phyloP scores from a whole-genome alignment of 176 grass and related monocot genomes.

The Musa acuminata region DNA sequence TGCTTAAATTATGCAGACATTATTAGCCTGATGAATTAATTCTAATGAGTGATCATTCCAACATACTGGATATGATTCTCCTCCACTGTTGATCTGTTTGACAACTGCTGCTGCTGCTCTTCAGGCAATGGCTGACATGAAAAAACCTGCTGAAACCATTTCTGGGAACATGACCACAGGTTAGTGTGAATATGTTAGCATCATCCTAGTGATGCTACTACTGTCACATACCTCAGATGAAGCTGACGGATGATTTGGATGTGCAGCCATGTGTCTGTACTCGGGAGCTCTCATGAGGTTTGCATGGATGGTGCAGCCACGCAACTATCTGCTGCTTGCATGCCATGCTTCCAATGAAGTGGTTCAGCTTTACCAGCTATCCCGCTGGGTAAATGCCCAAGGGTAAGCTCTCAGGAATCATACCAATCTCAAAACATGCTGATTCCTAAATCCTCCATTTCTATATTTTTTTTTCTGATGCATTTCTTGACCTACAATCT shows the following conservation, averaged over 20 bases:
- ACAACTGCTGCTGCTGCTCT: conserved; percentile 2
- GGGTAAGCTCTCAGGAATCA: conserved; percentile 23
- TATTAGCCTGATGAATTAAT: too few species aligned
- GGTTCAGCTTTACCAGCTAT: conserved; percentile 79
- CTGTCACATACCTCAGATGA: too few species aligned
- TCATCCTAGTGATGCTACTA: too few species aligned
- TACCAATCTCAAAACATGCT: too few species aligned
- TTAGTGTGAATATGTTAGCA: neutral
- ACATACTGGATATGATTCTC: too few species aligned
- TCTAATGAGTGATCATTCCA: too few species aligned
- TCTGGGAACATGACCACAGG: conserved; percentile 81
- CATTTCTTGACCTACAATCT: too few species aligned
- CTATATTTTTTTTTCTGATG: too few species aligned
- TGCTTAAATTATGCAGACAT: too few species aligned
- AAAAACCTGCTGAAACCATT: conserved; percentile 73
- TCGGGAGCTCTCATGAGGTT: conserved; percentile 77
- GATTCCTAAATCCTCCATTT: too few species aligned
- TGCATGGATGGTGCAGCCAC: conserved; percentile 80
- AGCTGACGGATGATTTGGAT: neutral
- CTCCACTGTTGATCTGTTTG: neutral
- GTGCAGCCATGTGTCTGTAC: conserved; percentile 74
- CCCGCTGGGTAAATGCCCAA: conserved; percentile 47
- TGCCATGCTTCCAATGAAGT: conserved; percentile 77
- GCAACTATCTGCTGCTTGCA: conserved; percentile 71
- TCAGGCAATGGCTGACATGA: conserved; percentile 60